A percentile compares a stretch with the other conserved stretches of the same genome.
Conservation (phyloP, 2,329 filamentous ascomycete genomes). For the Aspergillus proliferans region DNA sequence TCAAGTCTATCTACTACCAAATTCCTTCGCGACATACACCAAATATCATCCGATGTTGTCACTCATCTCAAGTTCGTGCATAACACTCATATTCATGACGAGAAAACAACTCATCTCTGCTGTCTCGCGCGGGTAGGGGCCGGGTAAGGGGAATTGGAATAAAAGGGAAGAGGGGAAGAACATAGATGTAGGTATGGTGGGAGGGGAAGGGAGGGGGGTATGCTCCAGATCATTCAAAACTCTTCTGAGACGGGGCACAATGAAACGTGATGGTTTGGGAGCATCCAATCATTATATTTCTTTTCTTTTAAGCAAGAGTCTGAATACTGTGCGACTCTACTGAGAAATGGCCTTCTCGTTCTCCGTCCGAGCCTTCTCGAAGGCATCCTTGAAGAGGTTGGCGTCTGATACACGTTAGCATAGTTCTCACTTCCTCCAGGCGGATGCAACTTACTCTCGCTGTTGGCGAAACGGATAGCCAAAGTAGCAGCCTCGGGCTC, state of each 20-base stretch:
- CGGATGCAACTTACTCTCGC: conserved; percentile 66
- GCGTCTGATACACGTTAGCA: conserved; percentile 57
- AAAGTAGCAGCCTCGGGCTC: conserved; percentile 94
- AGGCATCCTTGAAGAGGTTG: conserved; percentile 95
- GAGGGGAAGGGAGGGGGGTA: conserved; percentile 1
- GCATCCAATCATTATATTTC: too few species aligned
- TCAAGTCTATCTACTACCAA: conserved; percentile 31
- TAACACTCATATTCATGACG: conserved; percentile 12
- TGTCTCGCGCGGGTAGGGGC: conserved; percentile 16
- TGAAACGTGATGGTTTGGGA: too few species aligned
- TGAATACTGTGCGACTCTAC: conserved; percentile 13
- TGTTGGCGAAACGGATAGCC: conserved; percentile 95
- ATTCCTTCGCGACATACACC: conserved; percentile 11
- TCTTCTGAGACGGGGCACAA: conserved; percentile 56
- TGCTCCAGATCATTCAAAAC: background rate
- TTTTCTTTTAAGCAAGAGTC: too few species aligned
- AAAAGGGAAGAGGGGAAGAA: conserved; percentile 6
- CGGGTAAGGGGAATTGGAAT: conserved; percentile 10
- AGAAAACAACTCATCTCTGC: conserved; percentile 23
- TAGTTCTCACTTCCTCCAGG: background rate
- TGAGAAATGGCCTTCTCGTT: conserved; percentile 78
- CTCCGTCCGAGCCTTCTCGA: conserved; percentile 93
- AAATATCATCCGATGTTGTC: conserved; percentile 11
- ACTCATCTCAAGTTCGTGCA: conserved; percentile 12
- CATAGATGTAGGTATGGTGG: conserved; percentile 7